Percentiles rank a stretch among this genome's conserved stretches.
These are phyloP conservation scores for Backusella australiensis DNA, from an alignment of 192 early-diverging fungal genomes.

Conservation along the genomic window DNA sequence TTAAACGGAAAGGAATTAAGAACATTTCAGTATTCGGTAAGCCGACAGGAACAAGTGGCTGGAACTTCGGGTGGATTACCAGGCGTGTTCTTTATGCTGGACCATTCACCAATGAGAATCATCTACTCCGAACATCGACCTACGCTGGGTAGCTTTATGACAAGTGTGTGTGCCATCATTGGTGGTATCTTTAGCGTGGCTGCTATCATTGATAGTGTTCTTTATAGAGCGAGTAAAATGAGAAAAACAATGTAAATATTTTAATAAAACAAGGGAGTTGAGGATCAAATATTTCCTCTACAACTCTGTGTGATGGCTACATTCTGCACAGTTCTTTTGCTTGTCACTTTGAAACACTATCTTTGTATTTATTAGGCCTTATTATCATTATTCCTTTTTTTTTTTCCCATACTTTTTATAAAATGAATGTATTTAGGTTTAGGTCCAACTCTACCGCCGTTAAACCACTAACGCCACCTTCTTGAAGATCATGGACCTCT, in stretches of 20 bases:
- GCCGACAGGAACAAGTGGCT: constrained; percentile 77
- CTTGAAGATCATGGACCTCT: constrained; percentile 5
- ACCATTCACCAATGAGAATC: constrained; percentile 95
- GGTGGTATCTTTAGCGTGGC: constrained; percentile 94
- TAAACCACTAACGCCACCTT: background rate
- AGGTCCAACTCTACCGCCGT: background rate
- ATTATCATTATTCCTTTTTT: background rate
- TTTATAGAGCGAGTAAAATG: constrained; percentile 66
- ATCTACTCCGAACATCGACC: constrained; percentile 76
- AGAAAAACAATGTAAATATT: background rate
- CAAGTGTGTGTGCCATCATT: constrained; percentile 87
- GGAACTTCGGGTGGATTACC: constrained; percentile 14
- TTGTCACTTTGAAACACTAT: constrained; percentile 2
- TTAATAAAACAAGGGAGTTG: background rate
- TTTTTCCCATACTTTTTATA: background rate
- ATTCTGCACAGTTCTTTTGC: background rate
- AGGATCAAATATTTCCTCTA: background rate
- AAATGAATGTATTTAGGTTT: constrained; percentile 6
- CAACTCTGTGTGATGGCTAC: background rate
- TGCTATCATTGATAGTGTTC: constrained; percentile 76
- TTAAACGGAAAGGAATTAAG: constrained; percentile 61
- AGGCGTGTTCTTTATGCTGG: constrained; percentile 84
- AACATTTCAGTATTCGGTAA: constrained; percentile 95
- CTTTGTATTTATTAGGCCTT: background rate
- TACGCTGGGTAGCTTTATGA: constrained; percentile 82